A percentile compares a stretch with the other conserved stretches of the same genome.
phyloP scores from a whole-genome alignment of 768 basidiomycete species.

The Mycena floridula region DNA sequence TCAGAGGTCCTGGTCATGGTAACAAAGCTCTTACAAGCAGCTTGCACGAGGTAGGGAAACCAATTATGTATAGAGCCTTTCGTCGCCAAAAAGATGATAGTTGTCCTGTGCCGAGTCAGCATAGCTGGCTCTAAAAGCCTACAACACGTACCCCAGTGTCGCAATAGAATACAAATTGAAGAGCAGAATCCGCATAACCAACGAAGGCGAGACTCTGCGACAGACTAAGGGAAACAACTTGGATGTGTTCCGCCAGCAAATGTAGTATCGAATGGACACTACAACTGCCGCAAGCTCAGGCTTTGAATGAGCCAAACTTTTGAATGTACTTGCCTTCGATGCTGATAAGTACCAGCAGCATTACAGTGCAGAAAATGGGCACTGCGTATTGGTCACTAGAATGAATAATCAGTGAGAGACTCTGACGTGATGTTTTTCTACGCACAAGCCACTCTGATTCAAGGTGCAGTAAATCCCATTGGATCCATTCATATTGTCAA shows the following conservation, averaged over 20 bases:
- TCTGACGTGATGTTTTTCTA: no score
- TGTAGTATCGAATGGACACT: conserved; percentile 37
- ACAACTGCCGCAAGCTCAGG: conserved; percentile 23
- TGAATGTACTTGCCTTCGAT: conserved; percentile 35
- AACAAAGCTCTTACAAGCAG: conserved; percentile 32
- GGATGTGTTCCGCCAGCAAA: conserved; percentile 29
- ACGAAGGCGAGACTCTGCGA: conserved; percentile 26
- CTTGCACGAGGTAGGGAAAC: no score
- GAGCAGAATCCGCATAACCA: conserved; percentile 32
- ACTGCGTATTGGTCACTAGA: conserved; percentile 24
- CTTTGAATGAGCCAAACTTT: background rate
- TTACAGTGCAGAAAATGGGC: conserved; percentile 37
- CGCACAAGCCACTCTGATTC: conserved; percentile 29
- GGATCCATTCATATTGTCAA: conserved; percentile 17
- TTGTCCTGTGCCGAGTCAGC: conserved; percentile 32
- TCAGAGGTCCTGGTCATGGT: background rate
- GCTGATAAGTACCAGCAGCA: conserved; percentile 31
- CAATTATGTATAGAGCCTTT: no score
- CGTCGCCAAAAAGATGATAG: no score
- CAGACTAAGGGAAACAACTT: conserved; percentile 35
- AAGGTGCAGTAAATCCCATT: conserved; percentile 50
- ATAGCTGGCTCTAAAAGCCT: background rate
- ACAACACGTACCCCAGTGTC: conserved; percentile 32
- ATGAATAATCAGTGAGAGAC: background rate
- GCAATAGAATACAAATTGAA: conserved; percentile 41